Percentiles rank a stretch among this genome's conserved stretches.
Conservation (phyloP, 202 grass and related monocot genomes). For the Bolboschoenoplectus hybrid region DNA sequence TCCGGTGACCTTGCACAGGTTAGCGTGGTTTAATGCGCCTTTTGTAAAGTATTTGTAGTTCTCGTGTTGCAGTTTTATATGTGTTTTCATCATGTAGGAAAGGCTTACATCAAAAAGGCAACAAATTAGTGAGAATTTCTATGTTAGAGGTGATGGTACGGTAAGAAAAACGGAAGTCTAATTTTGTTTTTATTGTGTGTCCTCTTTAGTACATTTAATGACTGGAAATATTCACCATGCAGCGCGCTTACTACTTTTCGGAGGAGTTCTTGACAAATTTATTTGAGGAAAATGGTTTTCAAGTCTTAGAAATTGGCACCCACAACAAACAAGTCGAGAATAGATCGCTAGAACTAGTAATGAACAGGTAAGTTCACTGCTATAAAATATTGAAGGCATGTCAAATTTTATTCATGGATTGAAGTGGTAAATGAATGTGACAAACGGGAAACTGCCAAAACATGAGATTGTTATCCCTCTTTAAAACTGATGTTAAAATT, state of each 20-base stretch:
- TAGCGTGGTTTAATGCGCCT: conserved; percentile 20
- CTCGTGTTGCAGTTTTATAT: conserved; percentile 38
- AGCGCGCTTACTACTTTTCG: conserved; percentile 92
- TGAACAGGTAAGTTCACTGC: conserved; percentile 71
- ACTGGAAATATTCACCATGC: conserved; percentile 41
- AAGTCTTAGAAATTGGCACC: conserved; percentile 65
- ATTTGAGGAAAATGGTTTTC: conserved; percentile 69
- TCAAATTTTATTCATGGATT: background rate
- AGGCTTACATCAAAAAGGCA: conserved; percentile 86
- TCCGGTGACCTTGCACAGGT: conserved; percentile 95
- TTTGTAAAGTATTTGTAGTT: background rate
- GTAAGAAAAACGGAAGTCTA: conserved; percentile 48
- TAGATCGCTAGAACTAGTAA: conserved; percentile 80
- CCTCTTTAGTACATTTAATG: background rate
- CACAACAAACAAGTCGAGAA: conserved; percentile 95
- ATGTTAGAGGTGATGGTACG: conserved; percentile 97
- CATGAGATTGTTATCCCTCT: background rate
- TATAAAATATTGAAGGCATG: background rate
- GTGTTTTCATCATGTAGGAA: conserved; percentile 61
- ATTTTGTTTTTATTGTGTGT: conserved; percentile 27
- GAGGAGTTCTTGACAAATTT: conserved; percentile 67
- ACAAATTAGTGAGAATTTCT: conserved; percentile 95
- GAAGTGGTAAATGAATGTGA: background rate
- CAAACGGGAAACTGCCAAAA: background rate
- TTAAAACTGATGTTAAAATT: background rate